Evolutionary conservation across 1,284 basidiomycete genomes (phyloP), one percentile per base, ranked within the genome.

Genomic region (Marasmius fiardii): DNA sequence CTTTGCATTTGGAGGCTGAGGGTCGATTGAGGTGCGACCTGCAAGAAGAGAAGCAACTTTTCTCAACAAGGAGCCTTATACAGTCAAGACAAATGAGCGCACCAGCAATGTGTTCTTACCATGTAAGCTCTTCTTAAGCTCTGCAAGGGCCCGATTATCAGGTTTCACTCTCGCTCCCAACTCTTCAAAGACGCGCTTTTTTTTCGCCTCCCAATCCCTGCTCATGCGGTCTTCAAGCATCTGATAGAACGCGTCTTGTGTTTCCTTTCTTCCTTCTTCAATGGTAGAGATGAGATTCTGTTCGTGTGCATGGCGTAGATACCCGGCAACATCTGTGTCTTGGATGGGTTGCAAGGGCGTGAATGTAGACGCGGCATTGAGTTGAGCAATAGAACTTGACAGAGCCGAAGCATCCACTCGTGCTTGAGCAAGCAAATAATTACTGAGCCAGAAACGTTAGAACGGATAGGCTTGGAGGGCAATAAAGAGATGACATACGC

Each of bases 251-350:
- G 92, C 87, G 58, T 90, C 81, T 62, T 94, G 86, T 0, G 94
- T 96, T 62, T 93, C 87, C 58, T 87, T 83, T 48, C 93, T 77
- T 4, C 90, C 90, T 66, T 96, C 92, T 68, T 97, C 94, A 57
- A 98, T 95, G 2, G 93, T 92, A 3, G 92, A 91, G 59, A 97
- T 92, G 56, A 98, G 84, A 60, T 92, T 93, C 69, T 96, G 94
- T 70, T 98, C 94, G 66, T 96, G 93, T 5, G 92, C 90, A 71
- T 95, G 91, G 20, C 92, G 88, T 31, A 96, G 81, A 69, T 91
- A 95, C 33, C 92, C 91, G 34, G 88, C 83, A 45, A 96, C 88
- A 67, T 96, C 93, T 0, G 92, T 95, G 72, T 96, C 93, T 68
- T 91, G 89, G 24, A 96, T 80, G 6, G 93, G 89, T 65, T 94